phyloP scores from a whole-genome alignment of 2,329 filamentous ascomycete genomes.

The Colletotrichum sp. region DNA sequence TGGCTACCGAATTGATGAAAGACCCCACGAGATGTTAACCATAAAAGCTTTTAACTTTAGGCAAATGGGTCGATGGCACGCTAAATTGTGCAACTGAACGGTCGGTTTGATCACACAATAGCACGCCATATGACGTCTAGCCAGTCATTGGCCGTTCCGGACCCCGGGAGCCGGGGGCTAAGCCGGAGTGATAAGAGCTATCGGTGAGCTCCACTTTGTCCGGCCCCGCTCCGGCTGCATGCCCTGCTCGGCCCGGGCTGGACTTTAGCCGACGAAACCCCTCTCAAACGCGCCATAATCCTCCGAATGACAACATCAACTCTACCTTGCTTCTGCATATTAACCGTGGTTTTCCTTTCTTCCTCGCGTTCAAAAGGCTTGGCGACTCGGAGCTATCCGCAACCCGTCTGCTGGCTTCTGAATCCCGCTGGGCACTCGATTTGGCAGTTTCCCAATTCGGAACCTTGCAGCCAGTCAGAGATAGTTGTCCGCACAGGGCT shows the following conservation, averaged over 20 bases:
- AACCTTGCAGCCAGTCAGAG: not conserved
- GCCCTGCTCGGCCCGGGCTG: not conserved
- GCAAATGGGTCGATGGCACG: not conserved
- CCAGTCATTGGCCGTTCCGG: not conserved
- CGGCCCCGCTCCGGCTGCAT: not conserved
- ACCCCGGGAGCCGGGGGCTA: not conserved
- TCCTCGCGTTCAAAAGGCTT: not conserved
- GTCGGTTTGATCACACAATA: not conserved
- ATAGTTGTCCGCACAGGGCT: not conserved
- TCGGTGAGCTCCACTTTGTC: not conserved
- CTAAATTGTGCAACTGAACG: not conserved
- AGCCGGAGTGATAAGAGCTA: not conserved
- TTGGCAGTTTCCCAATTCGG: not conserved
- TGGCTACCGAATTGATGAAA: not conserved
- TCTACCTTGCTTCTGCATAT: not conserved
- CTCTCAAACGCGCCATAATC: not conserved
- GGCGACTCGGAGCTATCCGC: not conserved
- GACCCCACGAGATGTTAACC: not conserved
- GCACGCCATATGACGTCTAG: not conserved
- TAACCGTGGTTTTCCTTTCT: not conserved
- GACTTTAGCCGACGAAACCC: not conserved
- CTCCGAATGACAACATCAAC: not conserved
- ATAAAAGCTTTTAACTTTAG: not conserved
- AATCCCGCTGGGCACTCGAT: not conserved
- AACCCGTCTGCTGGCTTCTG: not conserved